Evolutionary conservation across 768 basidiomycete species (phyloP).

Genomic region (Mycena polygramma): DNA sequence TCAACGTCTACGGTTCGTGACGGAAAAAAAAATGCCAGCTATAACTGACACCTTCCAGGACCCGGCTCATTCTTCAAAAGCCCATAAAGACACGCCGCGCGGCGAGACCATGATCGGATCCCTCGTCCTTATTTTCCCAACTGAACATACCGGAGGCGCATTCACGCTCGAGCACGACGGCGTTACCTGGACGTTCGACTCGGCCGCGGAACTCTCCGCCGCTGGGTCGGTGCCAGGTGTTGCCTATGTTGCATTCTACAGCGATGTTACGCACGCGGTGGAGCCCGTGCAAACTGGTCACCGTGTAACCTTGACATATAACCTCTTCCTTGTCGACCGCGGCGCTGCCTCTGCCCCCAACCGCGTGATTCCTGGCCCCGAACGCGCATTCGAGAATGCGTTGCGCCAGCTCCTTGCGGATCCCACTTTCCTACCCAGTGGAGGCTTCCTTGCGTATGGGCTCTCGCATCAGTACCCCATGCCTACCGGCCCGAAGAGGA

Average conservation of each 20-base stretch:
- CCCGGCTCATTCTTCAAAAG: background rate
- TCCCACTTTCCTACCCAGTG: constrained; percentile 45
- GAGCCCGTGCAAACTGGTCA: constrained; percentile 54
- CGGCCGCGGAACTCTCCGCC: background rate
- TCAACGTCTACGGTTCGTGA: constrained; percentile 53
- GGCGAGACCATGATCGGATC: background rate
- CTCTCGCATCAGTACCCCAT: constrained; percentile 52
- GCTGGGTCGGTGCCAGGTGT: background rate
- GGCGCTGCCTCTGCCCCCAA: background rate
- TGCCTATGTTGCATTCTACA: background rate
- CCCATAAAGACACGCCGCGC: background rate
- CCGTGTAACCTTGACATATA: constrained; percentile 58
- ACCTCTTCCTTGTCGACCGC: constrained; percentile 48
- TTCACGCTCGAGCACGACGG: background rate
- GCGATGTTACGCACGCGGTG: constrained; percentile 23
- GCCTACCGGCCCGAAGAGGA: background rate
- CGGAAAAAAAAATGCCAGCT: background rate
- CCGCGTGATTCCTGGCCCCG: constrained; percentile 6
- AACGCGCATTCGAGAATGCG: constrained; percentile 32
- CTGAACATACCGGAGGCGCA: background rate
- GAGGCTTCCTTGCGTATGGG: constrained; percentile 52
- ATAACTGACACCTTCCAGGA: background rate
- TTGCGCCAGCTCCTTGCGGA: constrained; percentile 45
- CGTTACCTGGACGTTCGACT: background rate
- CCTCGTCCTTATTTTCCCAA: background rate